phyloP scores from a whole-genome alignment of 2,329 filamentous ascomycete species.

The Colletotrichum cuscutae region DNA sequence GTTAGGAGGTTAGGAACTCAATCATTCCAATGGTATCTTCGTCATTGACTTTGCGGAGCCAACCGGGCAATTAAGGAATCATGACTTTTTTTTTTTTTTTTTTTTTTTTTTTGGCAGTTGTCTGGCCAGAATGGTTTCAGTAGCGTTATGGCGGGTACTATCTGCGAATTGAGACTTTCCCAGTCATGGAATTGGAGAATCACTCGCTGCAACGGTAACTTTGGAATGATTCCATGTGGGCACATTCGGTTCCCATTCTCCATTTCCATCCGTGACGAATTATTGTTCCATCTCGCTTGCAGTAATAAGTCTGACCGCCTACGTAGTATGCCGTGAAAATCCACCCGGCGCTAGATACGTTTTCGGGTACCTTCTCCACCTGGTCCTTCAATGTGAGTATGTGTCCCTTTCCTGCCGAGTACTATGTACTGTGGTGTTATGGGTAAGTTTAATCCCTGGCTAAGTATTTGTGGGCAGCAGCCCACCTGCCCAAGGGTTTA shows the following conservation, averaged over 20 bases:
- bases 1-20: too few species aligned
- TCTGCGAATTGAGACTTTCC: not conserved
- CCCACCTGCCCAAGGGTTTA: too few species aligned
- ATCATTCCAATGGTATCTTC: not conserved
- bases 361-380: not conserved
- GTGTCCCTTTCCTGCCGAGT: not conserved
- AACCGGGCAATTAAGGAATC: too few species aligned
- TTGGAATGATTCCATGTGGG: not conserved
- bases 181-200: not conserved
- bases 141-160: not conserved
- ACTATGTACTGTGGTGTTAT: too few species aligned
- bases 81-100: not conserved
- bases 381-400: not conserved
- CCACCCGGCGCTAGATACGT: slow-evolving; percentile 3
- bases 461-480: too few species aligned
- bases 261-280: not conserved
- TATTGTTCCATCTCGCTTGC: not conserved
- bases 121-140: not conserved
- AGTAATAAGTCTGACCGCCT: not conserved
- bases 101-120: not conserved
- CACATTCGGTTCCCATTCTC: too few species aligned
- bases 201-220: not conserved
- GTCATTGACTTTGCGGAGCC: not conserved
- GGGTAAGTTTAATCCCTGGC: too few species aligned
- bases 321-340: not conserved